These are phyloP conservation scores for Bolboschoenoplectus hybrid DNA, from an alignment of 202 grass and related monocot genomes.

Conservation along the genomic window DNA sequence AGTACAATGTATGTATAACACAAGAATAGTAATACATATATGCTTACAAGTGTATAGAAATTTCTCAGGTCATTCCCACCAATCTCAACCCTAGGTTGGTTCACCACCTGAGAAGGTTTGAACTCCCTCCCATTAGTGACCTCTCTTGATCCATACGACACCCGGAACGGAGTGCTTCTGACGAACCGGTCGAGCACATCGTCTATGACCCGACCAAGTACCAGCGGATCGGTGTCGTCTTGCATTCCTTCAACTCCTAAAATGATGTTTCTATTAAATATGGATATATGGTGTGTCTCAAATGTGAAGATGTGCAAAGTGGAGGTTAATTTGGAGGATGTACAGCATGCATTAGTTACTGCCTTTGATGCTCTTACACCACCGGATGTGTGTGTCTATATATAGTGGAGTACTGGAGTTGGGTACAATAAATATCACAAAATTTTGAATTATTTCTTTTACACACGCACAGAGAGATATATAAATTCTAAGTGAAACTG, in stretches of 20 bases:
- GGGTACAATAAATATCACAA: background rate
- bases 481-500: too few species aligned
- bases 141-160: constrained; percentile 45
- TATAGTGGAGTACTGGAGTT: background rate
- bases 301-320: background rate
- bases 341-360: background rate
- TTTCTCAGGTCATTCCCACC: constrained; percentile 46
- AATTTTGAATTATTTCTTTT: background rate
- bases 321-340: background rate
- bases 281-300: background rate
- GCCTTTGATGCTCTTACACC: background rate
- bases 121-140: constrained; percentile 48
- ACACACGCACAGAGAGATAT: background rate
- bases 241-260: constrained; percentile 28
- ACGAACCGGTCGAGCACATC: constrained; percentile 49
- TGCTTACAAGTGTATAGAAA: constrained; percentile 50
- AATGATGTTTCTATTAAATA: background rate
- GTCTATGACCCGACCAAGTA: constrained; percentile 43
- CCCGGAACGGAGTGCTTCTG: constrained; percentile 24
- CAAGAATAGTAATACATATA: background rate
- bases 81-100: constrained; percentile 49
- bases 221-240: constrained; percentile 42
- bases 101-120: constrained; percentile 46
- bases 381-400: background rate
- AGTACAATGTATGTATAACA: background rate